Conservation (phyloP, 306 rosid species). For the Corylus avellana region DNA sequence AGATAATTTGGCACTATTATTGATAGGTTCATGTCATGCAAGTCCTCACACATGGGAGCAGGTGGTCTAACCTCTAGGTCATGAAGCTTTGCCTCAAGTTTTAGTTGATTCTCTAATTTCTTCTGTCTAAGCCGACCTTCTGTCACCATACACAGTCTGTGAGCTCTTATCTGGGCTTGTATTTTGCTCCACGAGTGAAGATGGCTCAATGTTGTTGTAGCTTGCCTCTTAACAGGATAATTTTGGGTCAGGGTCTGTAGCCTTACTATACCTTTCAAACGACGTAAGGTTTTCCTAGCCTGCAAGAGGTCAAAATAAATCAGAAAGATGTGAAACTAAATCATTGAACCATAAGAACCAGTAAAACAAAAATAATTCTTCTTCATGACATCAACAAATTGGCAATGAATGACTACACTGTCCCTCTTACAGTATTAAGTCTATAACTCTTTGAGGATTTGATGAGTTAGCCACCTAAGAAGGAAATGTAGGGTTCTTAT, state of each 20-base stretch:
- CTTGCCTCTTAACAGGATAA: conserved; percentile 68
- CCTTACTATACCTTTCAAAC: conserved; percentile 68
- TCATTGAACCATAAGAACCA: conserved; percentile 8
- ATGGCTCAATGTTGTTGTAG: conserved; percentile 58
- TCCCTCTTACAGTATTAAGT: conserved; percentile 9
- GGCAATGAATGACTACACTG: conserved; percentile 1
- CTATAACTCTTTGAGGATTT: conserved; percentile 1
- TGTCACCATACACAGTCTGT: conserved; percentile 87
- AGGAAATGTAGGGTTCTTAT: not conserved
- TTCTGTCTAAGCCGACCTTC: conserved; percentile 79
- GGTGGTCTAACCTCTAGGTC: conserved; percentile 67
- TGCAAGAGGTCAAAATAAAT: conserved; percentile 24
- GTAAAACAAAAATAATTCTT: conserved; percentile 5
- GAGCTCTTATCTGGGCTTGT: conserved; percentile 70
- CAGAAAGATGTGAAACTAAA: conserved; percentile 21
- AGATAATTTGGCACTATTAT: not conserved
- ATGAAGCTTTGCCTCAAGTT: conserved; percentile 93
- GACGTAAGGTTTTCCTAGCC: conserved; percentile 82
- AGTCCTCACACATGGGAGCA: conserved; percentile 14
- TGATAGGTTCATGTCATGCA: not conserved
- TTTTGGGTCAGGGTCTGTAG: conserved; percentile 57
- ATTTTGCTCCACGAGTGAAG: conserved; percentile 93
- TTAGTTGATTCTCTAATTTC: conserved; percentile 80
- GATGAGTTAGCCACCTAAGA: conserved; percentile 14
- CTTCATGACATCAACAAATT: not conserved